Evolutionary conservation across 1,139 yeast genomes (phyloP), one percentile per base, ranked within the genome.

Genomic region (Pichia kudriavzevii): DNA sequence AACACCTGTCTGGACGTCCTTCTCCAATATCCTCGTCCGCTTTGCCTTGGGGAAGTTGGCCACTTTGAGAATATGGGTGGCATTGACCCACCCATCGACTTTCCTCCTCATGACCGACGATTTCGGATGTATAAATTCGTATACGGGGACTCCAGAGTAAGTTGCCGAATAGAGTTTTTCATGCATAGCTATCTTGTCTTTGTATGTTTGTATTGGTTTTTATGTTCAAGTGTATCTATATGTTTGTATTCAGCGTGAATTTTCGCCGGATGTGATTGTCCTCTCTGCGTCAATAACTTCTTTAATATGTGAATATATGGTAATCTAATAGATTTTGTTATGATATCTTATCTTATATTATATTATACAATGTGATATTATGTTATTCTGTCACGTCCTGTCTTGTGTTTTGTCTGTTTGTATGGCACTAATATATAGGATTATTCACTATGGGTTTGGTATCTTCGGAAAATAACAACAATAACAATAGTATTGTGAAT

Each of bases 41-140:
- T 82, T 85, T 2, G 96, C 95, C 58, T 88, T 88, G 43, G 95
- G 95, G 55, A 88, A 87, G 53, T 85, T 82, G 35, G 97, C 95
- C 32, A 93, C 88, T 57, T 91, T 88, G 41, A 91, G 67, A 31
- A 91, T 87, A 60, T 91, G 97, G 17, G 98, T 91, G n/a, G 97
- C 97, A 61, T 91, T 91, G 36, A 88, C 94, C 94, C 96, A 87
- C 40, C 85, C 87, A 56, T 91, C 97, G 28, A 70, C 67, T 47
- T 84, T 79, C 42, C 97, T 67, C 57, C 96, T 75, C 98, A 91
- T 91, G 17, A 91, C 85, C 8, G 96, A 88, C 20, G 87, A 82
- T 35, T 82, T 80, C 38, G 81, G 76, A 49, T 80, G 77, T 25
- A 77, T 67, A 49, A 83, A 79, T 64, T 91, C 98, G 54, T 80